phyloP scores from a whole-genome alignment of 1,284 basidiomycete species.

The Heterobasidion occidentale region DNA sequence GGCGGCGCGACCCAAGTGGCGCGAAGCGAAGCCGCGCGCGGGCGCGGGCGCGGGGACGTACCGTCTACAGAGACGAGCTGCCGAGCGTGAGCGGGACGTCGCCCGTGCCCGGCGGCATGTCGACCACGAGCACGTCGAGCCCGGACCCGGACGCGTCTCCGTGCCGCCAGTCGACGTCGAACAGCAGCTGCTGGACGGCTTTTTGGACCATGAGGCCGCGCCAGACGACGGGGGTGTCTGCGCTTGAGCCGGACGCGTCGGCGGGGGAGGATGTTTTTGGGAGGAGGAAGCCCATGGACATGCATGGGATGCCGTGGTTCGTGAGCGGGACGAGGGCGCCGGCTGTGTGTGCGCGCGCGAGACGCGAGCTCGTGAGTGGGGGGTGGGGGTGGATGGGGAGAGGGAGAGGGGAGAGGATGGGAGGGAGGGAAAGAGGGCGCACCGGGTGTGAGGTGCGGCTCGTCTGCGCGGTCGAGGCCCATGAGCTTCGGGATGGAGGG shows the following conservation, averaged over 20 bases:
- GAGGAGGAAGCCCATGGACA: constrained; percentile 94
- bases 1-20: background rate
- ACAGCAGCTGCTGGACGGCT: constrained; percentile 92
- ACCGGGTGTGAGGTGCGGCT: constrained; percentile 76
- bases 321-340: constrained; percentile 79
- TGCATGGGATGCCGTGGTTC: constrained; percentile 89
- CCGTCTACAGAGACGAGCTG: constrained; percentile 88
- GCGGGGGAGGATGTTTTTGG: constrained; percentile 29
- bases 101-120: constrained; percentile 97
- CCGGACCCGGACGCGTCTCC: constrained; percentile 28
- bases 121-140: constrained; percentile 86
- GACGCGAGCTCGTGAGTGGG: background rate
- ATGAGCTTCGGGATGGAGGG: constrained; percentile 95
- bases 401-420: too few relatives aligned
- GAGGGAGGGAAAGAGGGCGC: constrained; percentile 20
- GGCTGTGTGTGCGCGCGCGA: constrained; percentile 27
- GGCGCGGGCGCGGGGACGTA: too few relatives aligned
- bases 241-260: constrained; percentile 34
- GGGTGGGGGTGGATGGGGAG: background rate
- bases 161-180: constrained; percentile 90
- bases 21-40: background rate
- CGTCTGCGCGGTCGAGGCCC: constrained; percentile 77
- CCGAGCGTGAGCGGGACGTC: constrained; percentile 92
- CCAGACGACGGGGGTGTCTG: constrained; percentile 87
- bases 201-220: constrained; percentile 99